Base-by-base conservation (phyloP, 768 basidiomycete genomes). In the Boletus fagicola region DNA sequence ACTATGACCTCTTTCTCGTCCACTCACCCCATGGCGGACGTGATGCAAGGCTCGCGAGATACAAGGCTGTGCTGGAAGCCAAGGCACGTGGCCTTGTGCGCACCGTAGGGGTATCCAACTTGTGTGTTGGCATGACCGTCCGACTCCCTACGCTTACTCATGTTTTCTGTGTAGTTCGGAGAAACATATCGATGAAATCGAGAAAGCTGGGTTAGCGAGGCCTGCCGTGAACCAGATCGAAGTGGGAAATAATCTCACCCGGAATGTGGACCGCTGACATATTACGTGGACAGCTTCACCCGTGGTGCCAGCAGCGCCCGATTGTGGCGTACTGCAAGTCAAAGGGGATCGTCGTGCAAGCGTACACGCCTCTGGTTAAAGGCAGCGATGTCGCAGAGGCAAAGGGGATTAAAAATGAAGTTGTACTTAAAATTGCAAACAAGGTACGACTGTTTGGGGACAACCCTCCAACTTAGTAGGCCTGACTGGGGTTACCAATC, bases 251-350 rank as follows among this genome's bases (percentile, higher is more conserved):
- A 5, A 18, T 33, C 22, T 46, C 44, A 42, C 20, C 18, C 18
- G 9, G 48, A n/a, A 46, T 16, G 5, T 20, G 35, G 20, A 38
- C 30, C 22, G 38, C 24, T 50, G 44, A 59, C 30, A 30, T 33
- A 38, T 50, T 38, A 38, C 9, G 31, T 36, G 54, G 49, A 26
- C 59, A 91, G 87, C 75, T 92, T 12, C 90, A 91, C 58, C 89
- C 89, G 0, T 83, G 85, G 64, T 92, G 88, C 72, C 91, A 93
- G 68, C 91, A 93, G 68, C 79, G 77, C 26, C 78, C 80, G 7
- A 89, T 94, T 54, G 88, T 88, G 18, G 78, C 84, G 3, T 94
- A 87, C 70, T 92, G 89, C 70, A 64, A 72, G 26, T 70, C 77
- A 45, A 75, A 86, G 58, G 73, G 75, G 4, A 88, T 92, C 54